Evolutionary conservation across 768 basidiomycete genomes (phyloP), one percentile per base, ranked within the genome.

Genomic region (Tylopilus plumbeoviolaceoides): DNA sequence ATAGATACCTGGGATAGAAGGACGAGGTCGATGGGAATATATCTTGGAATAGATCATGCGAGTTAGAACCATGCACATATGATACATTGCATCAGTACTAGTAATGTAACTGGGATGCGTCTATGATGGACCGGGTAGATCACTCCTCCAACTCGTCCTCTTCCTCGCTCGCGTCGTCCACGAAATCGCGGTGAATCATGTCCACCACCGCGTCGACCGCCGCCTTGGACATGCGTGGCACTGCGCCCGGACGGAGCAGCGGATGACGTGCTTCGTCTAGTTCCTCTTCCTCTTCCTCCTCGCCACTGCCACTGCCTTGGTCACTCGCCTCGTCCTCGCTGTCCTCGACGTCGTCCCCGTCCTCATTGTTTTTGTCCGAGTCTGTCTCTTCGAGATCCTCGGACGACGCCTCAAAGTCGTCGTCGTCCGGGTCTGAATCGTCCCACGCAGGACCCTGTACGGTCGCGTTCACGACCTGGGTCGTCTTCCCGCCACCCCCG

Each of bases 201-300:
- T 77, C 81, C 11, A 83, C 79, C 4, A 79, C 84, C 72, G 80
- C 78, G n/a, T 86, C 75, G 42, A 88, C 72, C 2, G 80, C 80
- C 3, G 82, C 81, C 47, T 76, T 78, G n/a, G 81, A 82, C 80
- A 88, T 83, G 43, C 73, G 72, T 5, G 84, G 85, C 76, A 89
- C 77, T 11, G 84, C 84, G 23, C 85, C 87, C 0, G 82, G 80
- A 12, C 77, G 74, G 51, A 89, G 67, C 2, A 88, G 67, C 2
- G 85, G 86, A 64, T 89, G 87, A 41, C 75, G 73, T 20, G 73
- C 73, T 5, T 77, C 77, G 40, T 80, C 74, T 18, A 89, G 70
- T 43, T 77, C 77, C 25, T 38, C 36, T 7, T 38, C 36, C n/a
- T 72, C 74, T 5, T 72, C 76, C 27, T 70, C n/a, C n/a, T n/a